Evolutionary conservation across 2,329 filamentous ascomycete species (phyloP), one percentile per base, ranked within the genome.

Genomic region (Dactylella cylindrospora): DNA sequence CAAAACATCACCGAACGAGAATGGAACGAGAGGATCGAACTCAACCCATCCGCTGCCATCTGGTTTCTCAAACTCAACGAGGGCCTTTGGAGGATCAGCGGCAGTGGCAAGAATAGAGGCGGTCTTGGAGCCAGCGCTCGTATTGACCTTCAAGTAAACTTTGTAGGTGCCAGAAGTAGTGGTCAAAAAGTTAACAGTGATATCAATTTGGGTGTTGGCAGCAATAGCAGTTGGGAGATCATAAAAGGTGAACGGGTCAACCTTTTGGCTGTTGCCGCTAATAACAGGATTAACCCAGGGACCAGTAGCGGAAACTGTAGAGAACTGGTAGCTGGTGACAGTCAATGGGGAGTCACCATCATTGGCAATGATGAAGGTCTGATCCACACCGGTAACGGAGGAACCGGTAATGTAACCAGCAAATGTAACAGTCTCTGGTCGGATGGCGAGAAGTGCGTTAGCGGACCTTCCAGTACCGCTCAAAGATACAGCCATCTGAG

Each of bases 1-100:
- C 1, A 74, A 76, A 4, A 83, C 79, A 36, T 79, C 78, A 17
- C 80, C 80, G 62, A 83, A 83, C 0, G 71, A 76, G 60, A 83
- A 83, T 2, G 76, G 74, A 4, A 68, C 70, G 3, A 68, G 72
- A 2, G 72, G 65, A 6, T 73, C 66, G 53, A 78, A 81, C 2
- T 72, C 64, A 3, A 78, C 73, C 80, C 80, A 83, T 25, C 65
- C 66, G 3, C 66, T 70, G 2, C 75, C 78, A 66, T 82, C 78
- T 0, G 73, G 67, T 0, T 74, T 78, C 68, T 82, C 77, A 67
- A 83, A 83, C 66, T 82, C 77, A 3, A 83, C 69, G 1, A 80
- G 68, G 1, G 78, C 79, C 29, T 65, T 65, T 23, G 81, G 77
- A 0, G 76, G 70, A 1, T 75, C 75, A 0, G 79, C 79, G 5